Percentiles rank a stretch among this genome's conserved stretches.
phyloP scores from a whole-genome alignment of 1,284 basidiomycete genomes.

The Microstroma glucosiphilum region DNA sequence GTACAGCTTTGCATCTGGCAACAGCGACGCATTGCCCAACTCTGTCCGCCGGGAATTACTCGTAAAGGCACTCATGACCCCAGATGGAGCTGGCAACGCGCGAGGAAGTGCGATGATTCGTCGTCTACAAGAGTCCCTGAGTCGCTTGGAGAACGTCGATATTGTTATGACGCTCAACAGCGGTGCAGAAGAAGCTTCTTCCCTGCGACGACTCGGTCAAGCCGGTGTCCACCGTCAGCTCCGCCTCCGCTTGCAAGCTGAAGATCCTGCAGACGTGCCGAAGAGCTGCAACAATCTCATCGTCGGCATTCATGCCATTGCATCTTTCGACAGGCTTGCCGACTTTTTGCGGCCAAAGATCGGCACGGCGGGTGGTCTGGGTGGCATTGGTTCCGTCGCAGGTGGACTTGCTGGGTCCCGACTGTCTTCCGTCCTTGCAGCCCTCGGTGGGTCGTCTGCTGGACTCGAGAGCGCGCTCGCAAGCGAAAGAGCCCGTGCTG shows the following conservation, averaged over 20 bases:
- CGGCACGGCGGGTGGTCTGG: conserved; percentile 15
- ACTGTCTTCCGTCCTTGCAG: conserved; percentile 81
- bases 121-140: conserved; percentile 43
- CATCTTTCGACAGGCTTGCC: conserved; percentile 42
- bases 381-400: conserved; percentile 20
- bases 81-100: conserved; percentile 15
- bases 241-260: conserved; percentile 42
- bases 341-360: conserved; percentile 48
- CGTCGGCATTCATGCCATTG: conserved; percentile 47
- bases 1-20: conserved; percentile 70
- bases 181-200: conserved; percentile 22
- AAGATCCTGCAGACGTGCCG: conserved; percentile 34
- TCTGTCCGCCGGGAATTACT: conserved; percentile 28
- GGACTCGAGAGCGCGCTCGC: conserved; percentile 34
- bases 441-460: conserved; percentile 63
- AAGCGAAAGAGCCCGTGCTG: not conserved
- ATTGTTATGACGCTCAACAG: conserved; percentile 35
- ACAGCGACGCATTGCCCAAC: conserved; percentile 17
- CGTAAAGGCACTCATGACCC: conserved; percentile 26
- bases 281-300: conserved; percentile 39
- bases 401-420: conserved; percentile 54
- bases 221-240: conserved; percentile 40
- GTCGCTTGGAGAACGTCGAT: conserved; percentile 40
- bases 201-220: conserved; percentile 23
- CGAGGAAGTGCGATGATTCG: conserved; percentile 30